Conservation (phyloP, 352 stramenopile genomes). For the Saprolegnia diclina region DNA sequence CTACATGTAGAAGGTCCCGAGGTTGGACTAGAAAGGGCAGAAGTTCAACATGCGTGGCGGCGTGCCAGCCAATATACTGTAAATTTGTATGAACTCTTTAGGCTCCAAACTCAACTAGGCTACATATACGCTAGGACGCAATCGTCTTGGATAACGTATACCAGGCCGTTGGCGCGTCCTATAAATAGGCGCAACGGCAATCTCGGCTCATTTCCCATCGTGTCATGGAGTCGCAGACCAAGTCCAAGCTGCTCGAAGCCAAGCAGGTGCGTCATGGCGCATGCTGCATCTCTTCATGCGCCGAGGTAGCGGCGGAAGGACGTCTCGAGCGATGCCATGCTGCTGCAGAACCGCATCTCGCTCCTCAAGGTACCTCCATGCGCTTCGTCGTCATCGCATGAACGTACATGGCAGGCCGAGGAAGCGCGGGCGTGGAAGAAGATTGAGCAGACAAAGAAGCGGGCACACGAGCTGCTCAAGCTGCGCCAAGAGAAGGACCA, state of each 20-base stretch:
- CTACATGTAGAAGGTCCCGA: no score
- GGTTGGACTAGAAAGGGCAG: no score
- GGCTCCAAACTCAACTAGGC: no score
- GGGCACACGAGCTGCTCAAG: conserved; percentile 61
- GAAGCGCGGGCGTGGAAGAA: conserved; percentile 82
- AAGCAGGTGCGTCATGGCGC: conserved; percentile 46
- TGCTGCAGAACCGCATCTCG: conserved; percentile 75
- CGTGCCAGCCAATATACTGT: neutral
- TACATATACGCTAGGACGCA: neutral
- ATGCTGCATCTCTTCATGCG: neutral
- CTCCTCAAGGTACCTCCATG: conserved; percentile 46
- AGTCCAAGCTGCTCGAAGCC: conserved; percentile 68
- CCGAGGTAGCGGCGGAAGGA: conserved; percentile 57
- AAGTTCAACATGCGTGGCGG: no score
- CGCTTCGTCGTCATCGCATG: neutral
- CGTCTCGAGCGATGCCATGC: conserved; percentile 58
- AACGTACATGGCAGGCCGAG: conserved; percentile 33
- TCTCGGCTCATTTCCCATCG: neutral
- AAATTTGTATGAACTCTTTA: neutral
- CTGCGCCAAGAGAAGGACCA: conserved; percentile 60
- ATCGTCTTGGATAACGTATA: neutral
- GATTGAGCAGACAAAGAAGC: conserved; percentile 74
- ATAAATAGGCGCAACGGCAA: neutral
- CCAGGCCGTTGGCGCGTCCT: neutral
- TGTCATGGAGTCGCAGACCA: conserved; percentile 41